Base-by-base conservation (phyloP, 805 yeast genomes). In the Cyberlindnera amylophila region DNA sequence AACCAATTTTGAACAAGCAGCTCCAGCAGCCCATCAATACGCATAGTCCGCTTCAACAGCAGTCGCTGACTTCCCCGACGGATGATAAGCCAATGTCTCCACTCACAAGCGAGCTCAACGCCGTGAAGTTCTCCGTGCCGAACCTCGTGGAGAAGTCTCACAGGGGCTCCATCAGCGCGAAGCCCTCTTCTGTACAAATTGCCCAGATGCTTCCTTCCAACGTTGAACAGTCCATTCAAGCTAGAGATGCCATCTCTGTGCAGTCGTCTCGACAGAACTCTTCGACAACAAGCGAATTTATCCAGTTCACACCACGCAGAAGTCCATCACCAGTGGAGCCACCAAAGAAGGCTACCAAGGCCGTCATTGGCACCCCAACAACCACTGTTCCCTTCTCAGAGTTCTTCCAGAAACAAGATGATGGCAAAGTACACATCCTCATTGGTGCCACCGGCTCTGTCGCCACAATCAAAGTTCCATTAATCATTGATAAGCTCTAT, bases 361-460 rank as follows among this genome's bases (percentile, higher is more conserved):
- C 82, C 11, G 64, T 78, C 3, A 79, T 80, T 32, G 73, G 77
- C 15, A 64, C 78, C 17, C 79, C 72, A 36, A 77, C 82, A 2
- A 84, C 86, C 1, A 79, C 81, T 14, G 81, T 81, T 1, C 91
- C 91, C 19, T 85, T 85, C 53, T 82, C 82, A 24, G 81, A 84
- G 50, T 85, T 79, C 59, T 69, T 86, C 45, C 75, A 77, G 42
- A 80, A 79, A 54, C 65, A 81, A 54, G 93, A 87, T 59, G 96
- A 87, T 59, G 85, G 82, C 34, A 90, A 89, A 58, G 72, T 87
- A 43, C 99, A 93, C 62, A 81, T 93, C 34, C 69, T 93, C 44
- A 70, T 93, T 33, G 99, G 95, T 15, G 95, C 95, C 15, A 87
- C 98, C 1, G 99, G 99, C 1, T 86, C 96, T 2, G 97, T 93